These are phyloP conservation scores for Fusarium nematophilum DNA, from an alignment of 2,329 filamentous ascomycete species.

Conservation along the genomic window DNA sequence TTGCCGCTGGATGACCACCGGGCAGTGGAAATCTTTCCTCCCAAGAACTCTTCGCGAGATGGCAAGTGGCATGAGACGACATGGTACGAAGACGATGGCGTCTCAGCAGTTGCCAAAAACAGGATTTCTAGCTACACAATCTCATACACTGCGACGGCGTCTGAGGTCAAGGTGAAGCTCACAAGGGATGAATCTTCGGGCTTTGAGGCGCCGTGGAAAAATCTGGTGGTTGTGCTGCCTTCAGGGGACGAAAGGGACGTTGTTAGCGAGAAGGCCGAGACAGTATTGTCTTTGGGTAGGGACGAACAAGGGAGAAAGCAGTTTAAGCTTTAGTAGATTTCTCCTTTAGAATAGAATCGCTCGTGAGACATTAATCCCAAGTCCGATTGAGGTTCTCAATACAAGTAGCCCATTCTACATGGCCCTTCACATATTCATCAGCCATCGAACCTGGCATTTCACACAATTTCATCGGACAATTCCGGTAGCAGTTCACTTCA, in stretches of 20 bases:
- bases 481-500: too few species aligned
- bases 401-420: too few species aligned
- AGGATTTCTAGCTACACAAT: slow-evolving; percentile 49
- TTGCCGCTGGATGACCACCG: slow-evolving; percentile 56
- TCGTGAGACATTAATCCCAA: too few species aligned
- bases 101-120: slow-evolving; percentile 46
- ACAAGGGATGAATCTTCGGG: slow-evolving; percentile 46
- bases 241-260: slow-evolving; percentile 40
- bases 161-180: slow-evolving; percentile 44
- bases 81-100: slow-evolving; percentile 56
- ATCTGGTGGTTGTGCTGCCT: slow-evolving; percentile 47
- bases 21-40: slow-evolving; percentile 57
- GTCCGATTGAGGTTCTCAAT: too few species aligned
- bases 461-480: too few species aligned
- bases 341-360: too few species aligned
- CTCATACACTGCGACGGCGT: slow-evolving; percentile 35
- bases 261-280: too few species aligned
- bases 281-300: too few species aligned
- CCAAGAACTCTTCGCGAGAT: slow-evolving; percentile 24
- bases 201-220: slow-evolving; percentile 50
- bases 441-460: too few species aligned
- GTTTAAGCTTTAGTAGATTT: too few species aligned
- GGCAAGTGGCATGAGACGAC: slow-evolving; percentile 43
- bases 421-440: too few species aligned
- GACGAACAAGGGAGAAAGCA: too few species aligned